Evolutionary conservation across 306 rosid genomes (phyloP), one percentile per base, ranked within the genome.

Genomic region (Ochetophila trinervis): DNA sequence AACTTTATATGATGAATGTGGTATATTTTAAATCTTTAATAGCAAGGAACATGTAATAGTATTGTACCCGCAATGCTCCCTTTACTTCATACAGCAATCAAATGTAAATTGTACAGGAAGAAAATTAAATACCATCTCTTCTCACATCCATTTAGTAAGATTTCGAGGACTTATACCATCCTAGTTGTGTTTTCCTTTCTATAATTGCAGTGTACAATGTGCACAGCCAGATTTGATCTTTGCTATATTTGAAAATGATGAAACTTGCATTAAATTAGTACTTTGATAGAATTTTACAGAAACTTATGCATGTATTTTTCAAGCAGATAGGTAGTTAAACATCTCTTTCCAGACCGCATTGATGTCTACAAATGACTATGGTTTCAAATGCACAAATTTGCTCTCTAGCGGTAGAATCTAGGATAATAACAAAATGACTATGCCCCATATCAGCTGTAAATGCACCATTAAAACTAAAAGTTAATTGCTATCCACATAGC

Each of bases 1-100:
- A 51, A 60, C 49, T 73, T 80, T 70, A 62, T 68, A 75, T 67
- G 32, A 66, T 71, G 49, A 40, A 75, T 54, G 9, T 60, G 71
- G 55, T 19, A 17, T 4, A 8, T 10, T 52, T 36, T 37, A 22
- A 14, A 1, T 18, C 21, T 3, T 40, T 0, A 8, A 40, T 21
- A 10, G 18, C 21, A 8, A 16, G 12, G 12, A 18, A 62, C 5
- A 3, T 34, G 36, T 45, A 32, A 59, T 30, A 61, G 9, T 53
- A 68, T 49, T 24, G 62, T n/a, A 67, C 67, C 74, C 17, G n/a
- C 16, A 44, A 47, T 56, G 35, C 40, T 69, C 68, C 9, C 23
- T 70, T 60, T 34, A 67, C 44, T 60, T 58, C 22, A 16, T 65
- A 22, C 60, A 36, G 35, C 30, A 60, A 47, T 50, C 50, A 2